Conservation (phyloP, 2,329 filamentous ascomycete species). For the Plectosphaerella cucumerina region DNA sequence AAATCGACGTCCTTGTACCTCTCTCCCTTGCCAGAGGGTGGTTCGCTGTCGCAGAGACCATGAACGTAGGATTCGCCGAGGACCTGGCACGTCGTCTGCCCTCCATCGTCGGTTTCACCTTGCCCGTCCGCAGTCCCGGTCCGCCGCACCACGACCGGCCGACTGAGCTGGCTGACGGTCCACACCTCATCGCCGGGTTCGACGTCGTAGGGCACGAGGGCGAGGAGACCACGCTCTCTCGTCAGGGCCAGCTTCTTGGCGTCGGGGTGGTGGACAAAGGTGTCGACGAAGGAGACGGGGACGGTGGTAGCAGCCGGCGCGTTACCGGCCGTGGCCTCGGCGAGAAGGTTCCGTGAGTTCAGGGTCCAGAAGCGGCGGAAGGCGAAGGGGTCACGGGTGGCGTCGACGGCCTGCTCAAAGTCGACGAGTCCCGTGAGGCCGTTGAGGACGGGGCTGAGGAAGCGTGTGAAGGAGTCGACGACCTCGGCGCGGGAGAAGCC, state of each 20-base stretch:
- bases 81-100: conserved; percentile 3
- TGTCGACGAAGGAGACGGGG: conserved; percentile 14
- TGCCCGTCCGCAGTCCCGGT: background rate
- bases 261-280: conserved; percentile 6
- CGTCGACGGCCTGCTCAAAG: conserved; percentile 25
- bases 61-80: conserved; percentile 10
- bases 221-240: conserved; percentile 9
- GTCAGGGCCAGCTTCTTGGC: conserved; percentile 9
- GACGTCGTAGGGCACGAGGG: conserved; percentile 6
- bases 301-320: conserved; percentile 14
- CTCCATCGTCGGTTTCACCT: background rate
- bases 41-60: conserved; percentile 2
- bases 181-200: conserved; percentile 11
- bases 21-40: conserved; percentile 4
- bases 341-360: conserved; percentile 26
- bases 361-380: conserved; percentile 30
- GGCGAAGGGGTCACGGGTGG: conserved; percentile 23
- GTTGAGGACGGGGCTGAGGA: conserved; percentile 26
- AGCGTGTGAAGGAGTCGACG: conserved; percentile 23
- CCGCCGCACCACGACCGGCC: conserved; percentile 5
- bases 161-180: conserved; percentile 5
- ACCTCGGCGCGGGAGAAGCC: conserved; percentile 19
- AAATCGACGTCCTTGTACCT: conserved; percentile 8
- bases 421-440: conserved; percentile 28
- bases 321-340: conserved; percentile 23